phyloP scores from a whole-genome alignment of 352 stramenopile genomes.

The Sclerospora graminicola region DNA sequence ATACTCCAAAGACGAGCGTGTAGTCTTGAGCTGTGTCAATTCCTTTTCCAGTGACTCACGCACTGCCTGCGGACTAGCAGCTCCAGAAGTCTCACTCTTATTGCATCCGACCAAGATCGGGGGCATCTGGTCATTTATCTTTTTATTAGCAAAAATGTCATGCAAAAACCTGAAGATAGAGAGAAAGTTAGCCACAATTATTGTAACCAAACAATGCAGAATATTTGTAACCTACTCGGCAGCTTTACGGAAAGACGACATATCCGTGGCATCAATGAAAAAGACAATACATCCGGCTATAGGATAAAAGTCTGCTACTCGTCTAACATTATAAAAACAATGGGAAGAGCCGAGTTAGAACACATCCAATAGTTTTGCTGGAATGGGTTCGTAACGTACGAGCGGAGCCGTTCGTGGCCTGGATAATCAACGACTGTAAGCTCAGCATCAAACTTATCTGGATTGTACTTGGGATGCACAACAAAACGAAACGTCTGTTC shows the following conservation, averaged over 20 bases:
- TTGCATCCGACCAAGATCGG: slow-evolving; percentile 77
- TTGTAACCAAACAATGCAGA: neutral
- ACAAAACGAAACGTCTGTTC: slow-evolving; percentile 55
- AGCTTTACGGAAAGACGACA: slow-evolving; percentile 58
- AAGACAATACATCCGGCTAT: slow-evolving; percentile 63
- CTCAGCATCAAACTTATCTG: slow-evolving; percentile 55
- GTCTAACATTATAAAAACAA: slow-evolving; percentile 20
- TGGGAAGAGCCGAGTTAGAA: neutral
- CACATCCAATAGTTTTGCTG: neutral
- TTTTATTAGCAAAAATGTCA: slow-evolving; percentile 80
- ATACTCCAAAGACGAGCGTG: slow-evolving; percentile 74
- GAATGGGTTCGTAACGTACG: slow-evolving; percentile 23
- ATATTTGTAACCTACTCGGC: slow-evolving; percentile 44
- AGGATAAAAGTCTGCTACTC: slow-evolving; percentile 66
- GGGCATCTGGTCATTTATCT: slow-evolving; percentile 62
- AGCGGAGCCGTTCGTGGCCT: slow-evolving; percentile 69
- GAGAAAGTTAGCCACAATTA: neutral
- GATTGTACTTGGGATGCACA: slow-evolving; percentile 58
- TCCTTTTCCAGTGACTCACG: slow-evolving; percentile 67
- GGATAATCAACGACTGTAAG: slow-evolving; percentile 74
- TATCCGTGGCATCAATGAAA: slow-evolving; percentile 58
- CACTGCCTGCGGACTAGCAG: slow-evolving; percentile 37
- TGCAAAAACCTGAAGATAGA: slow-evolving; percentile 49
- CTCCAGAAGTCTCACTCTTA: slow-evolving; percentile 55
- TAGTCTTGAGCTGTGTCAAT: slow-evolving; percentile 79